A percentile compares a stretch with the other conserved stretches of the same genome.
phyloP scores from a whole-genome alignment of 805 yeast species.

The Wickerhamiella bombiphila region DNA sequence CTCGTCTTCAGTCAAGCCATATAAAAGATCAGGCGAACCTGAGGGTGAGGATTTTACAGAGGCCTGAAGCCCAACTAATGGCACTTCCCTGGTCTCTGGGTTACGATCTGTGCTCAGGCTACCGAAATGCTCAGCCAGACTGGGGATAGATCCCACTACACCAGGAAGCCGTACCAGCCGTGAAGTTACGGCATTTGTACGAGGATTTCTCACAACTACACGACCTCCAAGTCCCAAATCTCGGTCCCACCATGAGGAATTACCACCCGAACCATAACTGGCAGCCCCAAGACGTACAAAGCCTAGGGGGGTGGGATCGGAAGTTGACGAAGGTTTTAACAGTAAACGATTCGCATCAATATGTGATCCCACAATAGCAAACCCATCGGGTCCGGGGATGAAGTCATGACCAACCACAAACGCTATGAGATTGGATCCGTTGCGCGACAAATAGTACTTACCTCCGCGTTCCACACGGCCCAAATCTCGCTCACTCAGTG shows the following conservation, averaged over 20 bases:
- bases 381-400: constrained; percentile 38
- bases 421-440: constrained; percentile 54
- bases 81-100: constrained; percentile 59
- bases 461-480: constrained; percentile 35
- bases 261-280: constrained; percentile 59
- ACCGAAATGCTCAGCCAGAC: constrained; percentile 76
- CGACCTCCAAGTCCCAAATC: constrained; percentile 74
- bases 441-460: constrained; percentile 59
- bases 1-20: constrained; percentile 24
- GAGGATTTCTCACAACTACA: constrained; percentile 35
- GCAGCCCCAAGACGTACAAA: constrained; percentile 65
- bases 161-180: constrained; percentile 22
- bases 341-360: constrained; percentile 52
- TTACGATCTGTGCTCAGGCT: constrained; percentile 48
- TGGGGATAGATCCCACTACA: constrained; percentile 56
- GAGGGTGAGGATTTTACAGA: constrained; percentile 22
- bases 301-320: constrained; percentile 43
- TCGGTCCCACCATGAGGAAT: constrained; percentile 59
- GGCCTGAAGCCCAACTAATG: constrained; percentile 45
- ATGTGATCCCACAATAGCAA: constrained; percentile 55
- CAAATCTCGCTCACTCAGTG: constrained; percentile 50
- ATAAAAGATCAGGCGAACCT: constrained; percentile 31
- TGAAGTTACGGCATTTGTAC: constrained; percentile 25
- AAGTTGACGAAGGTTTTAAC: constrained; percentile 55
- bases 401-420: constrained; percentile 55